These are phyloP conservation scores for Peronospora farinosa DNA, from an alignment of 352 stramenopile species.

Conservation along the genomic window DNA sequence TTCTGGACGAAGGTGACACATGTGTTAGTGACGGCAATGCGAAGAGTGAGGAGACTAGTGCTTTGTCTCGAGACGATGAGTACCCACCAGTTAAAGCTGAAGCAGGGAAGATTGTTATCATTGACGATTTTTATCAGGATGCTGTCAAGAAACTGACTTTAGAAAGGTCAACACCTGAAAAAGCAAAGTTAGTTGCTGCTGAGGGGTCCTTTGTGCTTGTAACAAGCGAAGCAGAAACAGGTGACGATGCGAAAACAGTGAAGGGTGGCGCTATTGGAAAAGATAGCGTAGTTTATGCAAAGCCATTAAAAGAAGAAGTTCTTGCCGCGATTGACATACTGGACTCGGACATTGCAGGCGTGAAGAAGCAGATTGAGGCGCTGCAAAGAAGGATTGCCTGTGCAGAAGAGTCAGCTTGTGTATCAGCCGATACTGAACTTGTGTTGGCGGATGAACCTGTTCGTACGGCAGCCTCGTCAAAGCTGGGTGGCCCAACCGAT, in stretches of 20 bases:
- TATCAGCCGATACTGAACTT: slow-evolving; percentile 32
- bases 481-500: slow-evolving; percentile 1
- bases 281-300: slow-evolving; percentile 7
- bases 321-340: slow-evolving; percentile 70
- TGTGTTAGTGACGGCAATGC: slow-evolving; percentile 3
- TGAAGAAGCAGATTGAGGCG: slow-evolving; percentile 68
- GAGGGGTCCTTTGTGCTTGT: not conserved
- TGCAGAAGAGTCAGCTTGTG: slow-evolving; percentile 36
- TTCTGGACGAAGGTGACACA: slow-evolving; percentile 7
- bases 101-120: not conserved
- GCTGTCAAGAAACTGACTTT: slow-evolving; percentile 2
- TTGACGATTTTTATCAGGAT: not conserved
- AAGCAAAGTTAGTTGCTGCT: slow-evolving; percentile 2
- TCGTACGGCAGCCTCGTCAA: not conserved
- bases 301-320: slow-evolving; percentile 72
- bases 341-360: slow-evolving; percentile 55
- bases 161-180: slow-evolving; percentile 5
- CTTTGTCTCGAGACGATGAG: slow-evolving; percentile 3
- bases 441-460: slow-evolving; percentile 20
- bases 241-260: slow-evolving; percentile 3
- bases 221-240: slow-evolving; percentile 3
- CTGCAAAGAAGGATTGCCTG: slow-evolving; percentile 42
- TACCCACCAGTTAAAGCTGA: slow-evolving; percentile 3
- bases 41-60: slow-evolving; percentile 7
- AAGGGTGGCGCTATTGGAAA: slow-evolving; percentile 9